Evolutionary conservation across 129 eudicot species (phyloP), one percentile per base, ranked within the genome.

Genomic region (Centaurea solstitialis): DNA sequence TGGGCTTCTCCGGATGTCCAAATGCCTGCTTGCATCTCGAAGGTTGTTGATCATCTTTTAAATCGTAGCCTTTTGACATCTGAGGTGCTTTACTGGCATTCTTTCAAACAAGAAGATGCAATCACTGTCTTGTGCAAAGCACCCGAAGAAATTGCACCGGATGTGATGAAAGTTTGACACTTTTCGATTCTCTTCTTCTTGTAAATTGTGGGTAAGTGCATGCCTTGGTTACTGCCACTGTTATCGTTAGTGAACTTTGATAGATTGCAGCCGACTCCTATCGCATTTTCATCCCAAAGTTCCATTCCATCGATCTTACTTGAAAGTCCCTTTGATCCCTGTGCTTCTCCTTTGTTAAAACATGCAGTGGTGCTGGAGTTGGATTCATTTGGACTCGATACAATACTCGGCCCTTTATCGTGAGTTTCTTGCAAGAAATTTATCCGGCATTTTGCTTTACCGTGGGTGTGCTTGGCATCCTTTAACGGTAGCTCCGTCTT

Each of bases 121-220:
- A 50, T 66, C 66, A 78, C 73, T 71, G 10, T 47, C 66, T 59
- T 76, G 82, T 22, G 78, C 40, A 38, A 78, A 64, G 59, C 83
- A 3, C 11, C 24, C 70, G 3, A 30, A 73, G 80, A 43, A 57
- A 68, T 68, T 6, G 72, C 45, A 79, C 80, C 76, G 43, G 84
- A 73, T 72, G 82, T 71, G 33, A 40, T 79, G 66, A 70, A 65
- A 66, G 53, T 81, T 17, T 79, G 77, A 61, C 24, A 74, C 79
- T 83, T 85, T 76, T 84, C 88, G 15, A 81, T 84, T 86, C 91
- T 91, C 83, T 82, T 88, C 80, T 87, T 91, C 84, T 88, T 93
- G 50, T 73, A 24, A 61, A 85, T 89, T 50, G 74, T 79, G 13
- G 96, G 93, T 76, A 88, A 83, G 40, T 79, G 75, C 74, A 79